Base-by-base conservation (phyloP, 108 stramenopile genomes). In the Fistulifera pelliculosa region DNA sequence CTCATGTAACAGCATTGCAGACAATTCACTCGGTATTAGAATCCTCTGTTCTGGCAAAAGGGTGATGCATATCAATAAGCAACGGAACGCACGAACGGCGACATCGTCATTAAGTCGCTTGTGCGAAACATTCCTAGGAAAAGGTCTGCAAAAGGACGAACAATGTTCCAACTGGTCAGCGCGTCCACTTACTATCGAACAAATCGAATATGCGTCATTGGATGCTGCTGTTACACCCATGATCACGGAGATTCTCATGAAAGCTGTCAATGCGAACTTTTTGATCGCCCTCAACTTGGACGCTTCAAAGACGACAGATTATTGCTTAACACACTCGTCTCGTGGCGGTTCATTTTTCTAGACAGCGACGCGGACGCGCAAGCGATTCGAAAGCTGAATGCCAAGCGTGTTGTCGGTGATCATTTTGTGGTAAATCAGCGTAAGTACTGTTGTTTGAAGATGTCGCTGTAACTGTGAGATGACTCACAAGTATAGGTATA, bases 161-260 rank as follows among this genome's bases (percentile, higher is more conserved):
- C 81, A 62, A 15, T 27, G 62, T 31, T 68, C 70, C 49, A 52
- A 77, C 41, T 81, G 80, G 80, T 38, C 55, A 13, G 17, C 38
- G 0, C 58, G 68, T 2, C 44, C 58, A 2, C 51, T 73, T 0
- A 50, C 74, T 12, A 16, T 38, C 10, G 27, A 54, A 6, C 73
- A 77, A 35, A 49, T 53, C 2, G 52, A 59, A 17, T 77, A 82
- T 59, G 73, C 70, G 12, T 69, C 70, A 16, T 45, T 69, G 13
- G 81, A 82, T 66, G 76, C 69, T 0, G 64, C 64, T 11, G 73
- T 64, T 13, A 50, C 65, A 5, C 65, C 70, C 19, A 6, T 18
- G 8, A 19, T 71, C 5, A 19, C 41, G 11, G 61, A 72, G 40
- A 41, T 44, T n/a, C 54, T 55, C 22, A 6, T 58, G 57, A 24